Conservation (phyloP, 2,329 filamentous ascomycete genomes). For the Fonsecaea multimorphosa region DNA sequence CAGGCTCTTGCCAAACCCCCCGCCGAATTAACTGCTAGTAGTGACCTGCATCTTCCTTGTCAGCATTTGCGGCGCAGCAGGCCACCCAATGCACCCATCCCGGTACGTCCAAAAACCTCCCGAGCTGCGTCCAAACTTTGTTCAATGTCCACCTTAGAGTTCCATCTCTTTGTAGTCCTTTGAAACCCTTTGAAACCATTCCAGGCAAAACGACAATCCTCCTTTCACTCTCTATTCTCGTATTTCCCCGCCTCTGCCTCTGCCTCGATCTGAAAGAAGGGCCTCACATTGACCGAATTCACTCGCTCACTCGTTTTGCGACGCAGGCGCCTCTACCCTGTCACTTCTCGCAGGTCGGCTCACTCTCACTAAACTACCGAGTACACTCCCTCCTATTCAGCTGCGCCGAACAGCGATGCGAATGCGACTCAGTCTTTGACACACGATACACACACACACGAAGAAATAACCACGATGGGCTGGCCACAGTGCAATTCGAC, state of each 20-base stretch:
- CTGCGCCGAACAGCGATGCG: slow-evolving; percentile 20
- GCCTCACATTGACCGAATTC: not conserved
- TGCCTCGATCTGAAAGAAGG: not conserved
- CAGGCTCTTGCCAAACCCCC: too few species aligned
- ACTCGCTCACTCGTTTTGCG: slow-evolving; percentile 20
- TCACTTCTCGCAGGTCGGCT: not conserved
- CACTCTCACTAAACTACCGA: slow-evolving; percentile 8
- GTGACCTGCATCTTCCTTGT: slow-evolving; percentile 1
- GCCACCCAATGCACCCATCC: not conserved
- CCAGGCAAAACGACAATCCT: not conserved
- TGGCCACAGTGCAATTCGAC: slow-evolving; percentile 60
- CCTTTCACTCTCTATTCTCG: slow-evolving; percentile 1
- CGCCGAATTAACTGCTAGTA: not conserved
- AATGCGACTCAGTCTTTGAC: slow-evolving; percentile 13
- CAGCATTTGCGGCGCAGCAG: slow-evolving; percentile 28
- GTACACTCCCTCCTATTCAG: not conserved
- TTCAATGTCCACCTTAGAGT: not conserved
- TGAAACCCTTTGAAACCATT: slow-evolving; percentile 7
- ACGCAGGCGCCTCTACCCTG: slow-evolving; percentile 1
- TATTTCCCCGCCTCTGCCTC: not conserved
- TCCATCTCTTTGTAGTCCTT: slow-evolving; percentile 1
- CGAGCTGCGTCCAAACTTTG: slow-evolving; percentile 11
- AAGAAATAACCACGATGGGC: slow-evolving; percentile 43
- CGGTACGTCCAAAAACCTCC: too few species aligned
- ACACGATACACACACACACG: not conserved